These are phyloP conservation scores for Solanum dulcamara DNA, from an alignment of 257 asterid species.

Conservation along the genomic window DNA sequence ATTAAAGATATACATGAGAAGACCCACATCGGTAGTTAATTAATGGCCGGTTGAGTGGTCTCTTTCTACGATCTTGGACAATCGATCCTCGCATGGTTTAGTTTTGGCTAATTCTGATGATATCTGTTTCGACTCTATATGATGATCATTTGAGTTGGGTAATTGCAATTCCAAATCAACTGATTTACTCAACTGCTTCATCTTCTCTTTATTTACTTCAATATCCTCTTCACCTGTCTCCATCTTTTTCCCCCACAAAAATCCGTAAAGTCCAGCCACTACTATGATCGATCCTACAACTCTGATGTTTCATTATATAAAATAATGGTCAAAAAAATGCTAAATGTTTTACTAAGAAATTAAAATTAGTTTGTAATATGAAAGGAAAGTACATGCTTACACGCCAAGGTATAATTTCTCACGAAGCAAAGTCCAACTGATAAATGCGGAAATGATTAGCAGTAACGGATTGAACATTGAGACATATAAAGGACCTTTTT, in stretches of 20 bases:
- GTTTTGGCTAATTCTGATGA: background rate
- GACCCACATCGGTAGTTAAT: background rate
- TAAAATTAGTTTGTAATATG: background rate
- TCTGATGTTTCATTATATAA: conserved; percentile 17
- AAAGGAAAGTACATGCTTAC: conserved; percentile 22
- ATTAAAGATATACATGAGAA: background rate
- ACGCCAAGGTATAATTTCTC: conserved; percentile 54
- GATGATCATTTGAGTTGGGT: background rate
- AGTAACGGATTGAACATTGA: conserved; percentile 60
- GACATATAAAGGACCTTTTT: background rate
- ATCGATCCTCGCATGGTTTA: background rate
- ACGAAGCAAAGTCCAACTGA: conserved; percentile 67
- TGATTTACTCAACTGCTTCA: background rate
- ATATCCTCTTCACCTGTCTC: background rate
- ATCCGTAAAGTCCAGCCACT: conserved; percentile 60
- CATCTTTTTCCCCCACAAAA: conserved; percentile 64
- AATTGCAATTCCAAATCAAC: conserved; percentile 1
- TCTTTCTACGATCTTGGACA: background rate
- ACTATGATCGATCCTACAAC: conserved; percentile 55
- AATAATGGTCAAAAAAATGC: background rate
- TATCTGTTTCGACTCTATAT: background rate
- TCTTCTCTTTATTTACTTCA: background rate
- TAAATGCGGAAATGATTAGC: conserved; percentile 61
- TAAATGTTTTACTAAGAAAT: background rate
- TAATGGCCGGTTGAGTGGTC: background rate